phyloP scores from a whole-genome alignment of 495 filamentous ascomycete genomes.

The Articulospora tetracladia region DNA sequence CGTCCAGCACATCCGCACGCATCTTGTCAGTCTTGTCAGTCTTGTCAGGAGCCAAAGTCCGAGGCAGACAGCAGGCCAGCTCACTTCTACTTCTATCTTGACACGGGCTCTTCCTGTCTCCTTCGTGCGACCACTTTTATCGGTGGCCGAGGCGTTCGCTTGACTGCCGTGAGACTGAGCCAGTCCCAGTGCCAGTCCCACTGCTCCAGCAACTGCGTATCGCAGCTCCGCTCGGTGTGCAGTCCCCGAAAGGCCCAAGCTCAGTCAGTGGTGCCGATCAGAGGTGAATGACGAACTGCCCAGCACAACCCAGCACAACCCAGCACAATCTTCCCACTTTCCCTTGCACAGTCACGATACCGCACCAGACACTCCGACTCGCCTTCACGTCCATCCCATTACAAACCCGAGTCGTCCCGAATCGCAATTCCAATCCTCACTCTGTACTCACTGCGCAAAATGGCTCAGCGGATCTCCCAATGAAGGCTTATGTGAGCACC shows the following conservation, averaged over 20 bases:
- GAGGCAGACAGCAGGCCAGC: neutral
- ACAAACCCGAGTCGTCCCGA: neutral
- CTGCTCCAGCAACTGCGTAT: too few species aligned
- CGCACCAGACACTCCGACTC: neutral
- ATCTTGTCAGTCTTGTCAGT: too few species aligned
- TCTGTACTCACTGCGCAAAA: neutral
- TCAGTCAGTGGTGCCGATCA: neutral
- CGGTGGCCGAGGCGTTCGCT: neutral
- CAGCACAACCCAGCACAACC: too few species aligned
- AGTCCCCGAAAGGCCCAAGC: neutral
- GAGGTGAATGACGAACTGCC: neutral
- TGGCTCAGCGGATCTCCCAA: neutral
- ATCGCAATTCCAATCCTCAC: neutral
- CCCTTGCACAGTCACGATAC: neutral
- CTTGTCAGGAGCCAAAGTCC: too few species aligned
- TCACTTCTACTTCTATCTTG: neutral
- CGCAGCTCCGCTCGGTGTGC: neutral
- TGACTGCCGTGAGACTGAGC: neutral
- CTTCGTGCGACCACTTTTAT: neutral
- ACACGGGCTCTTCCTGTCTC: too few species aligned
- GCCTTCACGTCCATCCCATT: neutral
- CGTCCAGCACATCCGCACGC: too few species aligned
- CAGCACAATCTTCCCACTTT: neutral
- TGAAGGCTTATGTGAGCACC: constrained; percentile 5
- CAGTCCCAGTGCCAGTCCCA: too few species aligned